Base-by-base conservation (phyloP, 2,329 filamentous ascomycete species). In the Sclerotinia trifoliorum region DNA sequence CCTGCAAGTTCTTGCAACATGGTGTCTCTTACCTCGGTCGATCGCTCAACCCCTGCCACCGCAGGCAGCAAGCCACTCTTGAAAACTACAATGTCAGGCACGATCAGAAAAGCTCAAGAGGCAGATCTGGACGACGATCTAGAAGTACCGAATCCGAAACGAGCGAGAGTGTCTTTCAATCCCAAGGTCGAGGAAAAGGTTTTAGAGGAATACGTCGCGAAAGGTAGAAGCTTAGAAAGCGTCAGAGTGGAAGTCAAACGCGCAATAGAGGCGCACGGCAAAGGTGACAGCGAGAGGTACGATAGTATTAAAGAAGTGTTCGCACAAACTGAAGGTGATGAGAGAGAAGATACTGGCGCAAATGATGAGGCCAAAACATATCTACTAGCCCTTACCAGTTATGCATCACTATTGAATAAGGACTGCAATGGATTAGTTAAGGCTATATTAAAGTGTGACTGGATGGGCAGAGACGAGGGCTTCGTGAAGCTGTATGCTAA, bases 401-500 rank as follows among this genome's bases (percentile, higher is more conserved):
- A 84, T 73, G 82, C 86, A 10, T 85, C 86, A n/a, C 80, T 86
- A 48, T 80, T 91, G 44, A 83, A 85, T 71, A 84, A 83, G 75
- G 83, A 83, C 42, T 90, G 86, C 75, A 82, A 85, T 29, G 84
- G 83, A 5, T 79, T 91, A 39, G 83, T 90, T 68, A 83, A 82
- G 72, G 82, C 81, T 63, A 81, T 90, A 11, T 79, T 90, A n/a
- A 80, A 82, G 65, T 88, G 85, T 75, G 84, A 85, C 46, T 91
- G 88, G 88, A 80, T 89, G 48, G 88, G 86, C 13, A 84, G 87
- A 68, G 87, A 90, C 70, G 84, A 87, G 39, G 81, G 83, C 48
- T 92, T 92, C 75, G 83, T 88, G 68, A 86, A 86, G 73, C 85
- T 87, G 64, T 93, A 91, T 76, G 83, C 85, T 67, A 84, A 88